A percentile compares a stretch with the other conserved stretches of the same genome.
Evolutionary conservation across 768 basidiomycete genomes (phyloP).

Genomic region (Serpula lacrymans): DNA sequence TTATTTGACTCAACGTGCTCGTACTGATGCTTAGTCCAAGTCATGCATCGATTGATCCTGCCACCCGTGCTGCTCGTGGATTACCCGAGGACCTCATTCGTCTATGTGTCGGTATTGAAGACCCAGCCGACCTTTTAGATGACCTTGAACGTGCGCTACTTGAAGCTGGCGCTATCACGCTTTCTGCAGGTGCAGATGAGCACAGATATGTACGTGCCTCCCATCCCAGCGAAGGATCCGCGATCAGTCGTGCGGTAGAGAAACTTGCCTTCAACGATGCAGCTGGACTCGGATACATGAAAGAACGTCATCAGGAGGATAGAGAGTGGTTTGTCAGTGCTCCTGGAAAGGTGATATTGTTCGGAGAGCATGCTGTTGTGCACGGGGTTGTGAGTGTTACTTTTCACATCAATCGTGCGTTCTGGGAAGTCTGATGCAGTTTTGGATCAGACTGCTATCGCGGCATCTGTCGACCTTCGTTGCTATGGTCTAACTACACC

Average conservation of each 20-base stretch:
- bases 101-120: conserved; percentile 97
- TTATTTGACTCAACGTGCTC: conserved; percentile 1
- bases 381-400: conserved; percentile 80
- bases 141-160: conserved; percentile 93
- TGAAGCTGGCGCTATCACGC: conserved; percentile 83
- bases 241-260: conserved; percentile 62
- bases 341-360: conserved; percentile 96
- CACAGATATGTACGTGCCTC: conserved; percentile 43
- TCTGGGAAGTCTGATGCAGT: neutral
- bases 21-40: conserved; percentile 36
- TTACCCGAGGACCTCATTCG: conserved; percentile 98
- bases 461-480: conserved; percentile 91
- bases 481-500: conserved; percentile 86
- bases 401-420: conserved; percentile 9
- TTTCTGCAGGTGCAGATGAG: conserved; percentile 44
- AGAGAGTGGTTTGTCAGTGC: conserved; percentile 87
- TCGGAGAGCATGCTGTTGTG: conserved; percentile 98
- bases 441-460: conserved; percentile 75
- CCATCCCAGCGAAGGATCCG: conserved; percentile 27
- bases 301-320: conserved; percentile 26
- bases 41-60: conserved; percentile 96
- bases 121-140: conserved; percentile 87
- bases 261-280: conserved; percentile 47
- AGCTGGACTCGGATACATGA: conserved; percentile 17
- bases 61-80: conserved; percentile 91